These are phyloP conservation scores for Pistacia integerrima DNA, from an alignment of 345 rosid genomes.

Conservation along the genomic window DNA sequence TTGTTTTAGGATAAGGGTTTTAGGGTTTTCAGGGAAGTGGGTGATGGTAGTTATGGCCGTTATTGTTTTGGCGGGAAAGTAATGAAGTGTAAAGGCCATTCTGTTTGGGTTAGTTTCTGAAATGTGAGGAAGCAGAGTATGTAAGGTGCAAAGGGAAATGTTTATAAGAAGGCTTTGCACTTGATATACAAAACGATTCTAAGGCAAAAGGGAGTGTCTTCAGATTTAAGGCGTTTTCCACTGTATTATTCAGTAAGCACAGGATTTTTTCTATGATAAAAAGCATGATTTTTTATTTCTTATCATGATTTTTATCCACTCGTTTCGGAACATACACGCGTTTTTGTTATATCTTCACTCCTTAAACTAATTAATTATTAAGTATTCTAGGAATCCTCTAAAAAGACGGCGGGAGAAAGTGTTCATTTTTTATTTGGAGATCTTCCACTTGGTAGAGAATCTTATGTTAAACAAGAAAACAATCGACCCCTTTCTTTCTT, in stretches of 20 bases:
- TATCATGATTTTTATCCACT: neutral
- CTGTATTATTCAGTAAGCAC: no score
- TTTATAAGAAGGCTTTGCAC: neutral
- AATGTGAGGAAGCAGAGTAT: neutral
- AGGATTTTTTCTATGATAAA: no score
- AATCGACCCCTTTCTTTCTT: neutral
- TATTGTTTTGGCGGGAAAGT: conserved; percentile 20
- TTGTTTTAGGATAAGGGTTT: conserved; percentile 26
- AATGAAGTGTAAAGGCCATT: conserved; percentile 20
- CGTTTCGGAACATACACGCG: neutral
- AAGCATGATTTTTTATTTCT: neutral
- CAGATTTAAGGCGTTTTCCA: no score
- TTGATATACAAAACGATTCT: no score
- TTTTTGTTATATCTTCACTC: neutral
- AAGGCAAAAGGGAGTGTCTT: neutral
- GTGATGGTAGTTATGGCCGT: conserved; percentile 15
- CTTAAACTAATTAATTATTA: neutral
- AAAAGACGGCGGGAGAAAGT: neutral
- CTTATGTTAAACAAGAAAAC: neutral
- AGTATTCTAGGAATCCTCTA: neutral
- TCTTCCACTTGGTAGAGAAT: neutral
- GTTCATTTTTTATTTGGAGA: neutral
- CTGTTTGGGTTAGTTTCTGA: neutral
- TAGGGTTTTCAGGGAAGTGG: conserved; percentile 35
- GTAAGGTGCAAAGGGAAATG: neutral